These are phyloP conservation scores for Hippophae gyantsensis DNA, from an alignment of 306 rosid genomes.

Conservation along the genomic window DNA sequence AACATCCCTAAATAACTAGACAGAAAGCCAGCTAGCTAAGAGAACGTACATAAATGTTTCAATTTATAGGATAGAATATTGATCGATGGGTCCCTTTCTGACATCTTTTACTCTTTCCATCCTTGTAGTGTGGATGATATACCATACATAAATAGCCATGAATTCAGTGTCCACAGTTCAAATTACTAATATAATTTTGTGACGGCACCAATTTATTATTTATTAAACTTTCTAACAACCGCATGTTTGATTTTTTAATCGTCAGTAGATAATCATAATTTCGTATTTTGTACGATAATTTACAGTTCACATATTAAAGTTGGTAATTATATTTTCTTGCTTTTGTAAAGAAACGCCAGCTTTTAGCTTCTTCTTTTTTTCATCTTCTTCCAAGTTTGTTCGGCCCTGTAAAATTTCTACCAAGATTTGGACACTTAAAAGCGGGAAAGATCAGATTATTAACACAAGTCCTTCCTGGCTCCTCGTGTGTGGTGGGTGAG, in stretches of 20 bases:
- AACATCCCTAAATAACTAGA: no score
- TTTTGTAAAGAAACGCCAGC: neutral
- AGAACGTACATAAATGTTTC: neutral
- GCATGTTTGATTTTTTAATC: no score
- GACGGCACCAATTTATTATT: no score
- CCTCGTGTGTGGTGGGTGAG: conserved; percentile 26
- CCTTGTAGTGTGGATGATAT: conserved; percentile 22
- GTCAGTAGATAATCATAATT: no score
- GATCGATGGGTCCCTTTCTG: neutral
- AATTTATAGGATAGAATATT: neutral
- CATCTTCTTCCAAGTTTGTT: neutral
- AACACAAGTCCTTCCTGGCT: conserved; percentile 15
- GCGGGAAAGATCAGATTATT: conserved; percentile 6
- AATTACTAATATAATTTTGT: no score
- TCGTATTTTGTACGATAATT: no score
- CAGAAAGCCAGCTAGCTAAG: no score
- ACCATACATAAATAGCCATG: conserved; percentile 27
- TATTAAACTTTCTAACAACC: no score
- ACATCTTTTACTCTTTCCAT: neutral
- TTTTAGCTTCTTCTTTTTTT: neutral
- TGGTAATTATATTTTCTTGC: no score
- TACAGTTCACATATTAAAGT: no score
- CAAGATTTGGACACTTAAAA: conserved; percentile 31
- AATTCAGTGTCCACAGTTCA: conserved; percentile 52
- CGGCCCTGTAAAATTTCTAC: conserved; percentile 15